Evolutionary conservation across 768 basidiomycete genomes (phyloP), one percentile per base, ranked within the genome.

Genomic region (Boletus sp.): DNA sequence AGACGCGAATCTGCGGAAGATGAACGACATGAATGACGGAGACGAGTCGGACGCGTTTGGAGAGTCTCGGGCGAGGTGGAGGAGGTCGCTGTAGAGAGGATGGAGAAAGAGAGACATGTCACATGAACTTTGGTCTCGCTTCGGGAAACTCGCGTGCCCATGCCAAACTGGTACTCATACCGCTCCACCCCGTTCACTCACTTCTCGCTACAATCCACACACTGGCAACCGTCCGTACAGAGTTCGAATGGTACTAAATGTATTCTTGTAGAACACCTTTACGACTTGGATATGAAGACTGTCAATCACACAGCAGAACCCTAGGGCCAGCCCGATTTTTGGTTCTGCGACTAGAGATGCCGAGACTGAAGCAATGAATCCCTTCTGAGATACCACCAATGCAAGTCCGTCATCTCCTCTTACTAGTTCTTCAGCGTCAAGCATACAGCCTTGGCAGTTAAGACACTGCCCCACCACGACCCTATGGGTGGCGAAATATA

Each of bases 1-100:
- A 21, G 81, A 77, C 8, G 74, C 69, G 55, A 83, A 82, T 48
- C 78, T 75, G 48, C 82, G 75, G 45, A 84, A 69, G 63, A 80
- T 77, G 15, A 73, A 74, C 8, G 76, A 76, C 80, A 83, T 82
- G 62, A 62, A 67, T 37, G 60, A 57, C 0, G 45, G 9, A 29
- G 61, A 56, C 5, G 63, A 56, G 46, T 64, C 53, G 9, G 58
- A 27, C 7, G 61, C 50, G 37, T 50, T 50, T 35, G 37, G 33
- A 8, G 54, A 39, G 43, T 66, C 60, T 27, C 44, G 39, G 21
- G 56, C 6, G 27, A 61, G 50, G 34, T 64, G 61, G 23, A 64
- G 53, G 10, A 67, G 53, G 60, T 64, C 57, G 25, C 19, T 54
- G 44, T 67, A 66, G 35, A 66, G 41, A 14, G 65, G 63, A 42